Conservation (phyloP, 83 land plant species). For the Larix sibirica region DNA sequence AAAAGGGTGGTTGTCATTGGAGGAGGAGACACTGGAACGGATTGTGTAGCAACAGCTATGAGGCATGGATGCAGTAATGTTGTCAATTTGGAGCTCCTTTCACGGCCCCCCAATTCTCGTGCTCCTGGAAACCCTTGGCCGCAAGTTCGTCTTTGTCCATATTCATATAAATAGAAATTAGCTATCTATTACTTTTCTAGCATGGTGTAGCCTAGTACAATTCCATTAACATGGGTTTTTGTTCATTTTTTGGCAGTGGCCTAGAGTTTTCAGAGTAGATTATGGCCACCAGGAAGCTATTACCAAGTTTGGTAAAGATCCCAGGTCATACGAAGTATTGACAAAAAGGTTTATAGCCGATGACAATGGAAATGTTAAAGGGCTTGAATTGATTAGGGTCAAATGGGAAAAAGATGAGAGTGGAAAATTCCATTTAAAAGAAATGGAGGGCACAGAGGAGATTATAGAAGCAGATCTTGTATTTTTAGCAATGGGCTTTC, state of each 20-base stretch:
- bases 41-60: constrained; percentile 93
- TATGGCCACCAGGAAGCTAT: constrained; percentile 97
- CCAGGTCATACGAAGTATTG: constrained; percentile 80
- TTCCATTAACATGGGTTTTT: not conserved
- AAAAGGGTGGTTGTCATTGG: constrained; percentile 94
- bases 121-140: constrained; percentile 99
- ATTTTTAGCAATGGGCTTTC: constrained; percentile 92
- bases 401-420: constrained; percentile 84
- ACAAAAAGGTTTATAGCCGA: constrained; percentile 89
- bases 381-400: constrained; percentile 76
- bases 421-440: constrained; percentile 79
- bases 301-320: constrained; percentile 87
- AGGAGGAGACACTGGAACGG: constrained; percentile 99
- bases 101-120: constrained; percentile 82
- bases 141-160: constrained; percentile 60
- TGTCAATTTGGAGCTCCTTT: constrained; percentile 90
- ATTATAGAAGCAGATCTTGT: constrained; percentile 89
- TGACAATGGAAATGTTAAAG: constrained; percentile 76
- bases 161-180: not conserved
- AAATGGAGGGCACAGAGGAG: constrained; percentile 84
- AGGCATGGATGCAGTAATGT: constrained; percentile 84
- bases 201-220: not conserved
- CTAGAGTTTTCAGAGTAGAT: constrained; percentile 87
- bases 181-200: not conserved
- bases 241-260: constrained; percentile 73